A percentile compares a stretch with the other conserved stretches of the same genome.
Conservation (phyloP, 768 basidiomycete species). For the Rhodotorula toruloides region DNA sequence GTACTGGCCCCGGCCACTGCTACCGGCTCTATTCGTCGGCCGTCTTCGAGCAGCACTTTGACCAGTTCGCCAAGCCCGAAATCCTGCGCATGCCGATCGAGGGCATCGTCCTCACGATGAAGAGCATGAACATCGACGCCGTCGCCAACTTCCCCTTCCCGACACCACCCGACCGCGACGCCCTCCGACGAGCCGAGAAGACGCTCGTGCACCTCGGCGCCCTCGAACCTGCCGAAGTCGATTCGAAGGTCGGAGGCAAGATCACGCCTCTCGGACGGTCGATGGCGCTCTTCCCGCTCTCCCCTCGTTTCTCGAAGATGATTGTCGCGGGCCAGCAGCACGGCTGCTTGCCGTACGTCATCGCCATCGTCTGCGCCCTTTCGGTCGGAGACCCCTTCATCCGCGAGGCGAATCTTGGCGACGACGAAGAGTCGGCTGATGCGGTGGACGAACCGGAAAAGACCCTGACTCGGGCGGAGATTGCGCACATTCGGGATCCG, state of each 20-base stretch:
- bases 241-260: constrained; percentile 52
- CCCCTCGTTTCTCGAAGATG: constrained; percentile 94
- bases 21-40: constrained; percentile 95
- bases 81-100: constrained; percentile 94
- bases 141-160: constrained; percentile 98
- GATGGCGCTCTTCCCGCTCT: constrained; percentile 90
- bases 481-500: constrained; percentile 47
- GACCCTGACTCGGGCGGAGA: constrained; percentile 48
- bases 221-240: constrained; percentile 49
- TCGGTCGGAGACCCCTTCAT: constrained; percentile 95
- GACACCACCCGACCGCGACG: constrained; percentile 76
- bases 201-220: constrained; percentile 78
- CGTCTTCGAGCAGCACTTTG: constrained; percentile 87
- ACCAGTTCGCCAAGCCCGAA: constrained; percentile 79
- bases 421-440: constrained; percentile 53
- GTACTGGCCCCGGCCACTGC: constrained; percentile 96
- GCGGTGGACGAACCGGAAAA: constrained; percentile 48
- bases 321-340: constrained; percentile 78
- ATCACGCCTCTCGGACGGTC: constrained; percentile 85
- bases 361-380: constrained; percentile 81
- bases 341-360: constrained; percentile 83
- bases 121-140: constrained; percentile 95
- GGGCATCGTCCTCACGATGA: constrained; percentile 95
- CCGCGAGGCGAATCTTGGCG: constrained; percentile 60
- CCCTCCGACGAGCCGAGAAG: constrained; percentile 73